Evolutionary conservation across 345 rosid genomes (phyloP).

Genomic region (Combretum micranthum): DNA sequence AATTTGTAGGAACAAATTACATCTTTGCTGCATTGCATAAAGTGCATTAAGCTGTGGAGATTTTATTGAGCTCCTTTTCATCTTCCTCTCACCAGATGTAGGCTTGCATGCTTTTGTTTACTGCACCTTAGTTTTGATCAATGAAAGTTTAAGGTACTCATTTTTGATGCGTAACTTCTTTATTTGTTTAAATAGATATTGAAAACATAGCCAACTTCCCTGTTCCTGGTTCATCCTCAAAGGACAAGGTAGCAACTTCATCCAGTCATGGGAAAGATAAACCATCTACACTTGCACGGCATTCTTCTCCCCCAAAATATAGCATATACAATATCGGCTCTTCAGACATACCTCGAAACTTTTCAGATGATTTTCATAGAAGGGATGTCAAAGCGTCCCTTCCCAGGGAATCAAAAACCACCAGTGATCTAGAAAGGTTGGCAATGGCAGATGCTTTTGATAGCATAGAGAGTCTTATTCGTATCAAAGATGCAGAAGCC

Average conservation of each 20-base stretch:
- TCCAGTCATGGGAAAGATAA: conserved; percentile 37
- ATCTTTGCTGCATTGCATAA: too few species aligned
- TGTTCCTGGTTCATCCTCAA: conserved; percentile 30
- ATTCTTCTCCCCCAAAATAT: conserved; percentile 36
- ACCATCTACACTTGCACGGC: conserved; percentile 29
- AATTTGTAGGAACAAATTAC: too few species aligned
- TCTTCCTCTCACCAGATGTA: too few species aligned
- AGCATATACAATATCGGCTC: conserved; percentile 29
- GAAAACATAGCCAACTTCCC: conserved; percentile 43
- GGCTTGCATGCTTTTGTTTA: too few species aligned
- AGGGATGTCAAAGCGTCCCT: conserved; percentile 29
- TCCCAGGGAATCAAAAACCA: conserved; percentile 25
- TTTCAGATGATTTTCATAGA: conserved; percentile 18
- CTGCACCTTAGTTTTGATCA: too few species aligned
- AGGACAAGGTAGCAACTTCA: conserved; percentile 44
- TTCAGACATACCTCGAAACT: conserved; percentile 25
- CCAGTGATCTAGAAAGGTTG: conserved; percentile 28
- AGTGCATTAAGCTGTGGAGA: too few species aligned
- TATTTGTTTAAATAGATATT: conserved; percentile 22
- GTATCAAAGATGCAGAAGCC: conserved; percentile 89
- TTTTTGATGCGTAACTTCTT: background rate
- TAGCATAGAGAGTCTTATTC: conserved; percentile 78
- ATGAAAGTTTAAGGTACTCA: too few species aligned
- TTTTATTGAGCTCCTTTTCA: too few species aligned
- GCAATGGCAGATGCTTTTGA: conserved; percentile 47